Conservation (phyloP, 164 flowering plant genomes). For the Annona cherimola region DNA sequence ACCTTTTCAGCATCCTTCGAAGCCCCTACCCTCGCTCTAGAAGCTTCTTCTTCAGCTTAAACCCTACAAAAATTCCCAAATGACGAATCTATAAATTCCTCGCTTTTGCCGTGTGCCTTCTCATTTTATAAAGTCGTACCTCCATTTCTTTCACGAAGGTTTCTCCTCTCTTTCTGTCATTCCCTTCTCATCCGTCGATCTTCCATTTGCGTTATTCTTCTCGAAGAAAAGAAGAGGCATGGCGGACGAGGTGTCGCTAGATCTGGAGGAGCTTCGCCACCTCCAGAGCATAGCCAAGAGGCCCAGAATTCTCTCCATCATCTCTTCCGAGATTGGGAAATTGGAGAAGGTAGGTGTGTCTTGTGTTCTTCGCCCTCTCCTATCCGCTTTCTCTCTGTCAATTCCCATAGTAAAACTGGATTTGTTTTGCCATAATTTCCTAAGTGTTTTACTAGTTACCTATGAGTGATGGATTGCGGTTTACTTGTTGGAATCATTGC, state of each 20-base stretch:
- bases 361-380: neutral
- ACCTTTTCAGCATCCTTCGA: neutral
- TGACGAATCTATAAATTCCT: no score
- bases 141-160: neutral
- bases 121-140: neutral
- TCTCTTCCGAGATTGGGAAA: slow-evolving; percentile 54
- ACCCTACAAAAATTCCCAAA: neutral
- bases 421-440: no score
- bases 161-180: neutral
- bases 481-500: no score
- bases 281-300: slow-evolving; percentile 77
- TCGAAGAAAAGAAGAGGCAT: slow-evolving; percentile 16
- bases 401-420: neutral
- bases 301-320: slow-evolving; percentile 57
- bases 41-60: neutral
- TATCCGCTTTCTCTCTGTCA: neutral
- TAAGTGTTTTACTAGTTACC: no score
- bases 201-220: neutral
- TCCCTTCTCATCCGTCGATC: no score
- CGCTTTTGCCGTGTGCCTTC: no score
- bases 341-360: slow-evolving; percentile 51
- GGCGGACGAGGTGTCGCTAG: slow-evolving; percentile 60
- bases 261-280: slow-evolving; percentile 74
- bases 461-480: no score
- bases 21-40: neutral